Evolutionary conservation across 1,284 basidiomycete genomes (phyloP).

Genomic region (Erythrobasidium hasegawianum): DNA sequence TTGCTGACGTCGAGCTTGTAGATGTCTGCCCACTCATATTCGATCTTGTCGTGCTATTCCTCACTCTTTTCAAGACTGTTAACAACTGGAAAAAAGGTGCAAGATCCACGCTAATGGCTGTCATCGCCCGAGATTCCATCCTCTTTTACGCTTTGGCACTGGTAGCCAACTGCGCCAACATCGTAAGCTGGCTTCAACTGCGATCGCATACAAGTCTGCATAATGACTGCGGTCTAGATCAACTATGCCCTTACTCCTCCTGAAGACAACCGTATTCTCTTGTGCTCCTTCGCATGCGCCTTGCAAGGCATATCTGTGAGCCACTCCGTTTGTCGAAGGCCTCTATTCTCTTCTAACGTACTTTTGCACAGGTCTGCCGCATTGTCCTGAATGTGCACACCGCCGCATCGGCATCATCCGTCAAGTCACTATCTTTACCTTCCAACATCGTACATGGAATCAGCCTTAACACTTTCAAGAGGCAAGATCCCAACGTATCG

Average conservation of each 20-base stretch:
- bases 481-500: no score
- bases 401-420: neutral
- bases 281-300: neutral
- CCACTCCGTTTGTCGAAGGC: neutral
- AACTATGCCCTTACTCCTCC: neutral
- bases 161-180: neutral
- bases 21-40: neutral
- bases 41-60: neutral
- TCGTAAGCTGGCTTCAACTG: neutral
- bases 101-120: neutral
- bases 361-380: neutral
- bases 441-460: constrained; percentile 2
- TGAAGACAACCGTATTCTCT: neutral
- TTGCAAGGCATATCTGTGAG: constrained; percentile 1
- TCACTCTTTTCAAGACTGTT: neutral
- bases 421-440: neutral
- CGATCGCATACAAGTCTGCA: neutral
- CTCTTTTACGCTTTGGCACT: neutral
- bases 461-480: neutral
- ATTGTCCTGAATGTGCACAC: constrained; percentile 1
- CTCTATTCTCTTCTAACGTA: neutral
- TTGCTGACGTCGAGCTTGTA: neutral
- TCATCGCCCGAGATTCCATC: neutral
- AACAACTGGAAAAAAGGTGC: neutral
- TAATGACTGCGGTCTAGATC: neutral